Evolutionary conservation across 2,329 filamentous ascomycete genomes (phyloP), one percentile per base, ranked within the genome.

Genomic region (Cephalotrichum gorgonifer): DNA sequence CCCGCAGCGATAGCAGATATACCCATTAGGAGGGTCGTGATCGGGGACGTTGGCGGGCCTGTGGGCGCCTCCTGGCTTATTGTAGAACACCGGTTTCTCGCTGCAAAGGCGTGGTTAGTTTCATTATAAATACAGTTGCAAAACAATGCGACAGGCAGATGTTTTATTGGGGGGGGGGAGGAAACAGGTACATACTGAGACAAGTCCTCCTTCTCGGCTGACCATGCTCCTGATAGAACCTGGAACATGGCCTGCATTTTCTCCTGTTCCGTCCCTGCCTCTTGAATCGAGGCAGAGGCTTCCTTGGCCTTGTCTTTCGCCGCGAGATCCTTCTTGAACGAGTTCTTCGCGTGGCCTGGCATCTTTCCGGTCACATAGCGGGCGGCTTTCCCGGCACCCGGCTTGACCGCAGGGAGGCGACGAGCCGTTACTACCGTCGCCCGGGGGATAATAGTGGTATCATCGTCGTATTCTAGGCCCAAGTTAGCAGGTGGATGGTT

Each of bases 341-440:
- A 78, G 58, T 88, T 93, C 66, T 89, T 93, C 3, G 90, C 88
- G 59, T 83, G 88, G 20, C 88, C 79, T 2, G 93, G 93, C 79
- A 95, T 94, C 68, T 95, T 95, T 52, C 93, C 93, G 17, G 88
- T 91, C 52, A 98, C 88, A 75, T 98, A 98, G 62, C 93, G 82
- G 54, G 91, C 89, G 50, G 93, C 94, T 55, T 88, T 81, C 47
- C 93, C 94, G 54, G 89, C 88, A 27, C 93, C 93, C 44, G 84
- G 84, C 60, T 90, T 88, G 47, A 80, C 73, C 6, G 93, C 87
- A 3, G 93, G 93, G 54, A 93, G 75, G 53, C 93, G 83, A 52
- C 88, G 83, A 38, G 90, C 93, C 56, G 96, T 84, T 50, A 98
- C 89, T 1, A 89, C 94, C 2, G 90, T 96, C 17, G 93, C 95